Conservation (phyloP, 495 filamentous ascomycete species). For the Barbatosphaeria neglecta region DNA sequence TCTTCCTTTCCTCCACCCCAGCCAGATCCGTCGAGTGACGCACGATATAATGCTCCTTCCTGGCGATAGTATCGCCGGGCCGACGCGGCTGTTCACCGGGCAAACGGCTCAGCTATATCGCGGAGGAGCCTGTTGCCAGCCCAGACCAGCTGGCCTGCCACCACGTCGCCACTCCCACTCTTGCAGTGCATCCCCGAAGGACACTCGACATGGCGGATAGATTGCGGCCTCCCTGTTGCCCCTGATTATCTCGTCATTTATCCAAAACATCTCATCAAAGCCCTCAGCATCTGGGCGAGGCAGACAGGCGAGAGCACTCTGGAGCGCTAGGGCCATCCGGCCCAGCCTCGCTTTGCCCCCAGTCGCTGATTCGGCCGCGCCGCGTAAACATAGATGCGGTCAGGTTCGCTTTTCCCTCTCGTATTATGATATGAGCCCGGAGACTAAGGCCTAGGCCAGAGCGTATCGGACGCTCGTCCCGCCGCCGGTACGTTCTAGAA, state of each 20-base stretch:
- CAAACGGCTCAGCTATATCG: conserved; percentile 6
- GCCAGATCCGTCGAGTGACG: too few species aligned
- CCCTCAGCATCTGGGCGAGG: too few species aligned
- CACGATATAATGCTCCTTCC: neutral
- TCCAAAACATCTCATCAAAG: conserved; percentile 5
- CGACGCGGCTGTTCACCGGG: conserved; percentile 12
- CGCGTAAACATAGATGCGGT: too few species aligned
- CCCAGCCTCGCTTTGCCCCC: neutral
- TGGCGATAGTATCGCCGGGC: conserved; percentile 10
- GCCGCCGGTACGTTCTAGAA: neutral
- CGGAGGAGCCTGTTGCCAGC: neutral
- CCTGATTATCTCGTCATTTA: conserved; percentile 5
- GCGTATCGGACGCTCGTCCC: neutral
- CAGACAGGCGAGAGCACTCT: too few species aligned
- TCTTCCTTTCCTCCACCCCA: too few species aligned
- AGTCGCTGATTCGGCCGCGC: neutral
- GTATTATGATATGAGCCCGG: too few species aligned
- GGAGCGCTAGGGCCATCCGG: neutral
- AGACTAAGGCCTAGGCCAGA: too few species aligned
- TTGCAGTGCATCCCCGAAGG: neutral
- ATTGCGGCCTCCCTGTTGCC: neutral
- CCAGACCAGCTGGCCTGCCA: neutral
- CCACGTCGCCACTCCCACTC: neutral
- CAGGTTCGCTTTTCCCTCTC: too few species aligned
- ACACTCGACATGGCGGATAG: neutral